phyloP scores from a whole-genome alignment of 2,329 filamentous ascomycete species.

The Macrophomina tecta region DNA sequence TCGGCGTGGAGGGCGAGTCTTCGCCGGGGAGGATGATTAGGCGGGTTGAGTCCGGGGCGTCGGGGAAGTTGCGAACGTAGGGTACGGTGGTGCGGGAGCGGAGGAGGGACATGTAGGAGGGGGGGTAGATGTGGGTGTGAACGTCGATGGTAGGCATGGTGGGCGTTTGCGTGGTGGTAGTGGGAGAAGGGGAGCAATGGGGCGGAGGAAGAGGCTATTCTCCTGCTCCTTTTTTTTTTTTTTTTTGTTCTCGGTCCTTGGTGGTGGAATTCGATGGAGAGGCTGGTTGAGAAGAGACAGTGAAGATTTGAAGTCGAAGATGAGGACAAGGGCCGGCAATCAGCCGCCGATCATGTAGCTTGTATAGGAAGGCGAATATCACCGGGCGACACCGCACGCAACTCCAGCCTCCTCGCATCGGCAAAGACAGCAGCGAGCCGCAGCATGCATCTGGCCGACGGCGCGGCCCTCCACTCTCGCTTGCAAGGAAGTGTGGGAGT shows the following conservation, averaged over 20 bases:
- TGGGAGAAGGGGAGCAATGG: neutral
- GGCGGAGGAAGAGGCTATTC: neutral
- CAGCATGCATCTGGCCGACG: neutral
- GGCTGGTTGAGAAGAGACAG: too few species aligned
- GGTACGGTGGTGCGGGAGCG: slow-evolving; percentile 67
- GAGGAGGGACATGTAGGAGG: slow-evolving; percentile 64
- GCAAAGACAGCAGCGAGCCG: neutral
- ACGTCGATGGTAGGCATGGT: slow-evolving; percentile 60
- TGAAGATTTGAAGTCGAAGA: neutral
- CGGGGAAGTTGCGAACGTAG: slow-evolving; percentile 70
- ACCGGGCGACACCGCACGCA: neutral
- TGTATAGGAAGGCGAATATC: slow-evolving; percentile 14
- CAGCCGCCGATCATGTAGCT: neutral
- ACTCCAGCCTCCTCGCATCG: neutral
- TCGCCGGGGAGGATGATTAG: slow-evolving; percentile 69
- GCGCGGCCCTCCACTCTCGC: slow-evolving; percentile 1
- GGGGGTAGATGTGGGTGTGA: slow-evolving; percentile 69
- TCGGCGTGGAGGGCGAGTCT: slow-evolving; percentile 58
- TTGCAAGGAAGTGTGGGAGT: neutral
- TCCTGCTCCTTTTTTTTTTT: neutral
- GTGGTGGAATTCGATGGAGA: neutral
- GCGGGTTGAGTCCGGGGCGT: slow-evolving; percentile 61
- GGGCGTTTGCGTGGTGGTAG: neutral
- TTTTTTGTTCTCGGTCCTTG: neutral
- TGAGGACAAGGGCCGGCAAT: neutral